These are phyloP conservation scores for Mycena epipterygia DNA, from an alignment of 768 basidiomycete species.

Conservation along the genomic window DNA sequence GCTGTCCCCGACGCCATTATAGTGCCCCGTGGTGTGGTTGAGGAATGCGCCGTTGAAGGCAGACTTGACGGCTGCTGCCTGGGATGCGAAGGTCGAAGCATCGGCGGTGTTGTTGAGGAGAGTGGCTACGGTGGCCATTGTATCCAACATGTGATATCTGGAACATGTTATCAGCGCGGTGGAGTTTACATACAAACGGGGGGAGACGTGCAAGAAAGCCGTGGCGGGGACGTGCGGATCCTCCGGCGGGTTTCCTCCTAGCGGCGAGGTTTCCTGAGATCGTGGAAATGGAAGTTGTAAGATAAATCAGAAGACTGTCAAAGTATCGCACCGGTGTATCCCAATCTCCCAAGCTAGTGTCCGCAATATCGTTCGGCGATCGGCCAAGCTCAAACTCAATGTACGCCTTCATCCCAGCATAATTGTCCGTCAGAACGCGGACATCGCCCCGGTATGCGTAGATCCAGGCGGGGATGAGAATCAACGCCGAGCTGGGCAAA, in stretches of 20 bases:
- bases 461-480: conserved; percentile 49
- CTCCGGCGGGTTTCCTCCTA: conserved; percentile 46
- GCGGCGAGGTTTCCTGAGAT: conserved; percentile 36
- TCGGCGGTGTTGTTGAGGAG: conserved; percentile 40
- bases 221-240: conserved; percentile 43
- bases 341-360: conserved; percentile 52
- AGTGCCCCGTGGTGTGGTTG: conserved; percentile 35
- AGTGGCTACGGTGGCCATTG: conserved; percentile 41
- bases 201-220: conserved; percentile 11
- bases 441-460: conserved; percentile 46
- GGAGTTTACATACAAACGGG: not conserved
- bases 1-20: conserved; percentile 42
- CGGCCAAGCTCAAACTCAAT: conserved; percentile 44
- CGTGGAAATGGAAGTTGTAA: not conserved
- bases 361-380: conserved; percentile 46
- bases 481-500: conserved; percentile 41
- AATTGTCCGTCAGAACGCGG: conserved; percentile 42
- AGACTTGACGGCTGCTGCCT: conserved; percentile 40
- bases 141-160: conserved; percentile 36
- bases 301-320: not conserved
- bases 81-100: conserved; percentile 35
- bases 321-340: conserved; percentile 62
- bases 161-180: not conserved
- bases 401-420: conserved; percentile 46
- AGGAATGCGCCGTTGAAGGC: conserved; percentile 46